Base-by-base conservation (phyloP, 1,284 basidiomycete species). In the Cryptococcus wingfieldii region DNA sequence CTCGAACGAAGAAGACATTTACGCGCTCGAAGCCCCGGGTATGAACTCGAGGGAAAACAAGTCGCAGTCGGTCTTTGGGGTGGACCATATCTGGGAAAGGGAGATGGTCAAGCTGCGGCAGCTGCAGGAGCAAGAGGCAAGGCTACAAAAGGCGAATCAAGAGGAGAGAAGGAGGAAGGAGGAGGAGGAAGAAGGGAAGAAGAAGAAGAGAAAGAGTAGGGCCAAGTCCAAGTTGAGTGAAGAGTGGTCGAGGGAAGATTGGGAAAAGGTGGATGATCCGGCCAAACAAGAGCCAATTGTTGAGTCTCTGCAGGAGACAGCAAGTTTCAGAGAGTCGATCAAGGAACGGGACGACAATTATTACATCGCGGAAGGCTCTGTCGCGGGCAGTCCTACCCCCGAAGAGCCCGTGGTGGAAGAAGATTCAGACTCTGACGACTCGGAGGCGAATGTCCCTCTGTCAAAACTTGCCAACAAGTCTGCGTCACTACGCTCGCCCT, bases 41-140 rank as follows among this genome's bases (percentile, higher is more conserved):
- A 45, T 44, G 48, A 50, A 8, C 12, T 25, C 16, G 18, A 27
- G n/a, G 13, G 45, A 28, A 25, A 38, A 59, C 18, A 72, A 72
- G 49, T 67, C 67, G 1, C 61, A 59, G 41, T 75, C 70, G 6
- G 72, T 77, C 0, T 77, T 75, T 54, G 74, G 76, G 8, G 70
- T 72, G 8, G 75, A 76, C 60, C 64, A 66, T 43, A 41, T 77
- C 10, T 78, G 75, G 76, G 70, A 77, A 50, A 64, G 62, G 28
- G 76, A 77, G 53, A 65, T 76, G 68, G 62, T 59, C 27, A 76
- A 73, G 58, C 57, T 76, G 34, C 66, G 65, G 39, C 46, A 58
- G 1, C 66, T 71, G 4, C 60, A 72, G 53, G 70, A 71, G 39
- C 61, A 61, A 19, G 67, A 68, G 28, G 61, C 41, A n/a, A 51